phyloP scores from a whole-genome alignment of 2,329 filamentous ascomycete genomes.

The Fusarium sp. region DNA sequence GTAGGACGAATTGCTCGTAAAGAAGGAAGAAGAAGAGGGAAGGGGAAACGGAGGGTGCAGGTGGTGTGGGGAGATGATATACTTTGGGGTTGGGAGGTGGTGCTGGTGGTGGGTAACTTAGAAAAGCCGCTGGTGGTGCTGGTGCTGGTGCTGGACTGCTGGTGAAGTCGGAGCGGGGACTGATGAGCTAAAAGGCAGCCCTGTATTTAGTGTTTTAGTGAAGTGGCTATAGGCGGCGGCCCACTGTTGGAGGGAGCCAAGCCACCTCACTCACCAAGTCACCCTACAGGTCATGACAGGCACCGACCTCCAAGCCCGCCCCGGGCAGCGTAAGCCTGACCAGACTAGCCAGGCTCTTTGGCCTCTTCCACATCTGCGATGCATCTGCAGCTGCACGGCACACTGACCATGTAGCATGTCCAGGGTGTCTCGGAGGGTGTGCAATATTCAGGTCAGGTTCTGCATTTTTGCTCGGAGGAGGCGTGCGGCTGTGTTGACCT shows the following conservation, averaged over 20 bases:
- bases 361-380: slow-evolving; percentile 17
- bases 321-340: neutral
- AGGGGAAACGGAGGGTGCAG: slow-evolving; percentile 48
- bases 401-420: slow-evolving; percentile 33
- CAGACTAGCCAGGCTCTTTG: neutral
- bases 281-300: neutral
- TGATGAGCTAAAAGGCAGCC: slow-evolving; percentile 28
- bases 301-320: neutral
- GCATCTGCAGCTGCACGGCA: slow-evolving; percentile 34
- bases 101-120: slow-evolving; percentile 11
- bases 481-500: slow-evolving; percentile 36
- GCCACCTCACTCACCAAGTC: slow-evolving; percentile 13
- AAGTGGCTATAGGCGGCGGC: slow-evolving; percentile 23
- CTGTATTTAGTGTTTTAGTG: slow-evolving; percentile 30
- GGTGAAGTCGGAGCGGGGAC: slow-evolving; percentile 2
- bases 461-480: slow-evolving; percentile 27
- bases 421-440: slow-evolving; percentile 29
- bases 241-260: slow-evolving; percentile 39
- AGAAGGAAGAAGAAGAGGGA: slow-evolving; percentile 53
- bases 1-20: slow-evolving; percentile 66
- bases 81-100: slow-evolving; percentile 12
- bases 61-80: slow-evolving; percentile 53
- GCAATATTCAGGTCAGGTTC: neutral
- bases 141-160: neutral
- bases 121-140: neutral